Conservation (phyloP, 129 eudicot genomes). For the Helianthus tuberosus region DNA sequence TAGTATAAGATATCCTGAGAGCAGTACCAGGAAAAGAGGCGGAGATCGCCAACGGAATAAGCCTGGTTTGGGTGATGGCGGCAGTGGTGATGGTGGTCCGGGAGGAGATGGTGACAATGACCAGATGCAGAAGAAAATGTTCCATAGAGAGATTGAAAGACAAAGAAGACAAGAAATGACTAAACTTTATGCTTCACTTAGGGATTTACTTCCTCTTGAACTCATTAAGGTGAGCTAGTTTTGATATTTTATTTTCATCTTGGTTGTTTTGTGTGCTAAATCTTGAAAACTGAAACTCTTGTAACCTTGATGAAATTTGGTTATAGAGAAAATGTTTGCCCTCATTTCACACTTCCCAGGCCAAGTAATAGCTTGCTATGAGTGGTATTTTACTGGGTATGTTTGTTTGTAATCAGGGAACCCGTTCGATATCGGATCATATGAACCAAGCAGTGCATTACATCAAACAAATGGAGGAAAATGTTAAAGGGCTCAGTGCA, state of each 20-base stretch:
- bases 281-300: neutral
- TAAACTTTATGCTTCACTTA: constrained; percentile 57
- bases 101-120: constrained; percentile 13
- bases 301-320: constrained; percentile 15
- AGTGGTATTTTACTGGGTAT: too few relatives aligned
- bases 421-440: constrained; percentile 70
- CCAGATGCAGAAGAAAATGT: constrained; percentile 39
- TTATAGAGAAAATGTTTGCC: neutral
- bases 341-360: too few relatives aligned
- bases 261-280: constrained; percentile 5
- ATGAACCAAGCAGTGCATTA: constrained; percentile 59
- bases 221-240: constrained; percentile 47
- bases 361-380: too few relatives aligned
- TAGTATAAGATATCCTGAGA: neutral
- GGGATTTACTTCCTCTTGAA: constrained; percentile 68
- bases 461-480: constrained; percentile 50
- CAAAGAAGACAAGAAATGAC: constrained; percentile 76
- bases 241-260: neutral
- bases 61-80: constrained; percentile 3
- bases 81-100: neutral
- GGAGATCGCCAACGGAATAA: neutral
- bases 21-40: constrained; percentile 17
- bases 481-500: constrained; percentile 31
- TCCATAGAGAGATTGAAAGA: constrained; percentile 65
- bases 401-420: constrained; percentile 50